A percentile compares a stretch with the other conserved stretches of the same genome.
Evolutionary conservation across 805 yeast genomes (phyloP).

Genomic region (Yarrowia sp.): DNA sequence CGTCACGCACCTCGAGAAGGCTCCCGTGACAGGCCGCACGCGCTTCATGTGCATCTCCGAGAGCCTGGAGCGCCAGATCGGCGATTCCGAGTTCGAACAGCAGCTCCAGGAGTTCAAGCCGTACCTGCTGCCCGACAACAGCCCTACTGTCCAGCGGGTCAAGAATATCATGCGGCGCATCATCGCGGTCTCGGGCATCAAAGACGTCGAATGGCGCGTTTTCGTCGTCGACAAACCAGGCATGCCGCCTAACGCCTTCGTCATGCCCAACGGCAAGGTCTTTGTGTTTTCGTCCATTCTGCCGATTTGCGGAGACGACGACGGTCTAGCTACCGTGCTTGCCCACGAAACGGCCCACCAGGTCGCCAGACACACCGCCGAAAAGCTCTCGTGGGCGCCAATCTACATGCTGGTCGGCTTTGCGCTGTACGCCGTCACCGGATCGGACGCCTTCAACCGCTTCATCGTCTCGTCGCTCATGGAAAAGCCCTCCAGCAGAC

Average conservation of each 20-base stretch:
- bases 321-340: constrained; percentile 92
- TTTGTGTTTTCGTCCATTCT: constrained; percentile 80
- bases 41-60: constrained; percentile 72
- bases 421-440: constrained; percentile 58
- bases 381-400: constrained; percentile 75
- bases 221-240: constrained; percentile 70
- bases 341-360: constrained; percentile 95
- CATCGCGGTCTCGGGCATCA: constrained; percentile 42
- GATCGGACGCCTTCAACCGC: constrained; percentile 53
- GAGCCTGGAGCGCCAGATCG: constrained; percentile 60
- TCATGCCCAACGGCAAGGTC: constrained; percentile 93
- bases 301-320: constrained; percentile 74
- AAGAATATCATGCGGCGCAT: constrained; percentile 62
- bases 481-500: constrained; percentile 82
- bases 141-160: constrained; percentile 60
- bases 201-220: constrained; percentile 62
- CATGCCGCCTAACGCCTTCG: constrained; percentile 94
- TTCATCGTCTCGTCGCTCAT: constrained; percentile 55
- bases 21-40: constrained; percentile 73
- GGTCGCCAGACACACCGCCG: constrained; percentile 87
- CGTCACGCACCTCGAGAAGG: constrained; percentile 63
- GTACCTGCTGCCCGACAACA: constrained; percentile 56
- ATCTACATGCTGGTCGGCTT: constrained; percentile 56
- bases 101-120: constrained; percentile 54
- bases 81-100: constrained; percentile 61